Evolutionary conservation across 495 filamentous ascomycete species (phyloP), one percentile per base, ranked within the genome.

Genomic region (Annulohypoxylon maeteangense): DNA sequence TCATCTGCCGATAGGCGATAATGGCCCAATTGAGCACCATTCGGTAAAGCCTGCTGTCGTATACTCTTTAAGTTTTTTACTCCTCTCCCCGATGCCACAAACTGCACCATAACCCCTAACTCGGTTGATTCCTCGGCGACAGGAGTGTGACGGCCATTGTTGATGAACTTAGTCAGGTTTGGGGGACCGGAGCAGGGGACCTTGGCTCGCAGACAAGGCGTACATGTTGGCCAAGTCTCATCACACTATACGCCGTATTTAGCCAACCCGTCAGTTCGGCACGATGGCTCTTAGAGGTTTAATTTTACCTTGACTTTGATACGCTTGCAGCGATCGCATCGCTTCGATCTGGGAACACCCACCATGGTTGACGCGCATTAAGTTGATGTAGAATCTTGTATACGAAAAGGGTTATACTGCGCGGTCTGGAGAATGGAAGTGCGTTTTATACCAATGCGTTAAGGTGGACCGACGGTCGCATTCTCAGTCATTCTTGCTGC

Each of bases 171-270:
- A 54, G 59, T 67, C 40, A 65, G 18, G 47, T 42, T 64, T 1
- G 57, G 47, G 20, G 64, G 64, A 3, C 70, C 70, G 16, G 64
- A 68, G 14, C 70, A 72, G 1, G 31, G 7, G 7, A 60, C 53
- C 16, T 62, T 58, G 8, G 69, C 69, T 29, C 60, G 59, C 7
- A 61, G 1, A 34, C 70, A 72, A 18, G 70, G 70, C 2, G 70
- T 68, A 48, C 64, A 72, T 31, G 53, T 68, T 7, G 70, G 70
- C 70, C 70, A 72, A 7, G 53, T 72, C 47, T 72, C 70, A 31
- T 72, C 70, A 22, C 70, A 72, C 70, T 71, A 42, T 22, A 51
- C 1, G 32, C 18, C 20, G 59, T 32, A 42, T 29, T 29, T 27
- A 59, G 25, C 31, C 22, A 10, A 29, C 23, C n/a, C 34, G 22